Evolutionary conservation across 352 stramenopile genomes (phyloP).

Genomic region (Pythium chondricola): DNA sequence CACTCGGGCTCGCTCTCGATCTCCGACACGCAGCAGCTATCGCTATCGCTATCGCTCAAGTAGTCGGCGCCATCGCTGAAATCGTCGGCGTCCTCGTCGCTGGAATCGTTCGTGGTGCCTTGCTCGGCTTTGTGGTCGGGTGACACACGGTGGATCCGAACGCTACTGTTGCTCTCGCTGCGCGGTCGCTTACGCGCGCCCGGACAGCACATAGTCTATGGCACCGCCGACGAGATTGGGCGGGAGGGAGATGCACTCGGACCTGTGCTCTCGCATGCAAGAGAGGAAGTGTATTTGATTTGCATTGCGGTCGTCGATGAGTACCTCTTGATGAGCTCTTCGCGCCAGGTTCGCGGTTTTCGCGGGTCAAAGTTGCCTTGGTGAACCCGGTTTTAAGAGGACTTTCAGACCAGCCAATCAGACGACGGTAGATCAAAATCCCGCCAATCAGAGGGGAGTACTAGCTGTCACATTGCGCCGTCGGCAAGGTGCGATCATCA

Average conservation of each 20-base stretch:
- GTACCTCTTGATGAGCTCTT: not conserved
- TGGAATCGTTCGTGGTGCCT: not conserved
- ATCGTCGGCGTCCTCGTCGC: not conserved
- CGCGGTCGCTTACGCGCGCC: constrained; percentile 7
- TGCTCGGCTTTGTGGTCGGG: too few relatives aligned
- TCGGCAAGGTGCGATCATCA: not conserved
- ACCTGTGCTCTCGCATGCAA: constrained; percentile 16
- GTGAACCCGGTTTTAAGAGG: constrained; percentile 14
- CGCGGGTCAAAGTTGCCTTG: too few relatives aligned
- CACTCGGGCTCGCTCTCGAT: constrained; percentile 1
- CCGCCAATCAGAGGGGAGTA: constrained; percentile 27
- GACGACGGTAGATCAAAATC: constrained; percentile 9
- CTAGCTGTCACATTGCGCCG: not conserved
- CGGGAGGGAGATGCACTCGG: not conserved
- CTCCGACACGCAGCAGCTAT: not conserved
- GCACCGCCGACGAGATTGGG: not conserved
- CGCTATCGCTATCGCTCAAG: not conserved
- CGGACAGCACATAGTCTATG: constrained; percentile 6
- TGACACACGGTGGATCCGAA: not conserved
- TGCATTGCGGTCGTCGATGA: not conserved
- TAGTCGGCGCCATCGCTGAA: not conserved
- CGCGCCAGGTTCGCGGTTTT: too few relatives aligned
- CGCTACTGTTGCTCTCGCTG: not conserved
- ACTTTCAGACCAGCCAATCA: constrained; percentile 25
- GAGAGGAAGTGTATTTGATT: constrained; percentile 11